Base-by-base conservation (phyloP, 768 basidiomycete species). In the Tulasnella sp. region DNA sequence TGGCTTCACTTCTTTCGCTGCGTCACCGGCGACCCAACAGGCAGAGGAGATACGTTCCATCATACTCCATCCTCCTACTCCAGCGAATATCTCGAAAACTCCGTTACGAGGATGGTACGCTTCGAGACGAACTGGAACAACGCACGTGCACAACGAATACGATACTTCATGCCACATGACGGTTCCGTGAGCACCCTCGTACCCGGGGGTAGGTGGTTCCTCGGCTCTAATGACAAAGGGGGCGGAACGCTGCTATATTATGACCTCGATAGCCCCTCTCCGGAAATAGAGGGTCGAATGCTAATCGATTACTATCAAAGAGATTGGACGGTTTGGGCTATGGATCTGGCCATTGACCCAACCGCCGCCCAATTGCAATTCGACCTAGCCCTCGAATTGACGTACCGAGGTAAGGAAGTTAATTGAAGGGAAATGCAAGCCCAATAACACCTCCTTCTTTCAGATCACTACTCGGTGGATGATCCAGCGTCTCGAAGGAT, bases 331-430 rank as follows among this genome's bases (percentile, higher is more conserved):
- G 34, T 37, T 20, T 34, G 64, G 64, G 28, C 64, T 18, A 69
- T 69, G 64, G 64, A 69, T 34, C 5, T 69, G 18, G 16, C 64
- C 16, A 14, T 69, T 37, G 64, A 69, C 64, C 64, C 31, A 37
- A 37, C 28, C 14, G 64, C 64, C 16, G 31, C 64, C 16, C 28
- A 16, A 5, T 18, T 69, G 28, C 24, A 69, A 20, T 69, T 69
- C 34, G 64, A 69, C 18, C 31, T 69, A 28, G 64, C 64, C 20
- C 64, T 69, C 31, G 64, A 69, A 69, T 69, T 69, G 64, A 28
- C 20, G 34, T 2, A 9, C 3, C 28, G 4, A 2, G 18, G 64
- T 37, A 37, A 69, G 64, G 37, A 0, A 16, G 64, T 0, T 12
- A 14, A 18, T 31, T 37, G 34, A 5, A 28, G 64, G 34, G 24